These are phyloP conservation scores for Phoenix dactylifera DNA, from an alignment of 176 grass and related monocot species.

Conservation along the genomic window DNA sequence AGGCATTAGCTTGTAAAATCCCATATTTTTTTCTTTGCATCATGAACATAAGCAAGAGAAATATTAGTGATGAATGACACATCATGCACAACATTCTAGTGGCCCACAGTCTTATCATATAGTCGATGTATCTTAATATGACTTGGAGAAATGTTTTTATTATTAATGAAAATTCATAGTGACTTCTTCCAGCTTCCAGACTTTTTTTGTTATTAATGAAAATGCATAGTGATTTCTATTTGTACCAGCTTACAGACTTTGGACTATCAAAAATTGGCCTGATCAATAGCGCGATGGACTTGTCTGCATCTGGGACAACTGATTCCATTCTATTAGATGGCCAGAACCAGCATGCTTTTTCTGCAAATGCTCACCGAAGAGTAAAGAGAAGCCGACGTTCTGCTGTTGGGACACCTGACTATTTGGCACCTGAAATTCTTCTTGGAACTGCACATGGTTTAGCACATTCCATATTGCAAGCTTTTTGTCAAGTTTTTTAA, in stretches of 20 bases:
- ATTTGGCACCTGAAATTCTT: slow-evolving; percentile 46
- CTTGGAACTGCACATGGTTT: slow-evolving; percentile 34
- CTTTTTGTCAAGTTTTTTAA: not conserved
- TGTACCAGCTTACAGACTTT: slow-evolving; percentile 39
- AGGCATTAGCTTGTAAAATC: too few species aligned
- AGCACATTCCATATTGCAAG: not conserved
- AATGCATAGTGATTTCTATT: not conserved
- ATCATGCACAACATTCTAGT: too few species aligned
- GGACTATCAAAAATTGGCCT: slow-evolving; percentile 38
- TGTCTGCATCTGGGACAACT: slow-evolving; percentile 8
- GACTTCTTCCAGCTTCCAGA: slow-evolving; percentile 28
- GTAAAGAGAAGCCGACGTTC: slow-evolving; percentile 14
- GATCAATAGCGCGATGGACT: slow-evolving; percentile 27
- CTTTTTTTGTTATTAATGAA: slow-evolving; percentile 5
- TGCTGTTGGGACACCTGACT: slow-evolving; percentile 36
- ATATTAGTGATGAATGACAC: too few species aligned
- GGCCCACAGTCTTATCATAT: too few species aligned
- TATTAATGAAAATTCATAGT: not conserved
- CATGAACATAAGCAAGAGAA: too few species aligned
- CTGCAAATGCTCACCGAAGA: not conserved
- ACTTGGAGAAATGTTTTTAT: too few species aligned
- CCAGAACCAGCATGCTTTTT: not conserved
- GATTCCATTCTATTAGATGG: not conserved
- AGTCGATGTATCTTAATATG: too few species aligned
- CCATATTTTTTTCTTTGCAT: too few species aligned